Conservation (phyloP, 768 basidiomycete genomes). For the Rubroboletus satanas region DNA sequence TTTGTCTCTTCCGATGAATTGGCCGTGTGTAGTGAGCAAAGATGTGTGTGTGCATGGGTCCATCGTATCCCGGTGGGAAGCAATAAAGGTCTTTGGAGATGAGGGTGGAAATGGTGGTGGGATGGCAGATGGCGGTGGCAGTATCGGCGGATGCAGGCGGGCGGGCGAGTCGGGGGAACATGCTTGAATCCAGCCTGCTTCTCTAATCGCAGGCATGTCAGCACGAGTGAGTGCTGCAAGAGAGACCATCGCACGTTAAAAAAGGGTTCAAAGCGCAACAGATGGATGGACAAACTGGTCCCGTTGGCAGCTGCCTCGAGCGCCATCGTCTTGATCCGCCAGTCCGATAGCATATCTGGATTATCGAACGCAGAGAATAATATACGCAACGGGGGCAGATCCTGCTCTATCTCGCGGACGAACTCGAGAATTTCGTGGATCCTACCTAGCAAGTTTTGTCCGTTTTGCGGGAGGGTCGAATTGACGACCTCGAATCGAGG, state of each 20-base stretch:
- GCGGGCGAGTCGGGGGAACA: slow-evolving; percentile 26
- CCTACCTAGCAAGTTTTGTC: not conserved
- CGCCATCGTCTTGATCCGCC: slow-evolving; percentile 21
- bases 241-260: not conserved
- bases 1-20: slow-evolving; percentile 44
- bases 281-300: slow-evolving; percentile 16
- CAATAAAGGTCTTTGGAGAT: slow-evolving; percentile 31
- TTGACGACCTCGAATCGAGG: slow-evolving; percentile 14
- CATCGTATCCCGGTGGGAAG: slow-evolving; percentile 35
- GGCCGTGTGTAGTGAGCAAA: slow-evolving; percentile 42
- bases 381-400: slow-evolving; percentile 32
- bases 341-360: slow-evolving; percentile 26
- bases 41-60: slow-evolving; percentile 36
- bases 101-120: not conserved
- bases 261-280: not conserved
- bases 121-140: slow-evolving; percentile 10
- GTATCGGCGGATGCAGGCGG: slow-evolving; percentile 29
- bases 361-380: slow-evolving; percentile 30
- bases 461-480: slow-evolving; percentile 7
- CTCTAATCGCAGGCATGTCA: slow-evolving; percentile 34
- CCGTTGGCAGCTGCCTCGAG: slow-evolving; percentile 28
- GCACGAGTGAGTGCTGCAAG: slow-evolving; percentile 25
- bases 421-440: slow-evolving; percentile 20
- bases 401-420: slow-evolving; percentile 25
- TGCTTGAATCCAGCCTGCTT: slow-evolving; percentile 22